Evolutionary conservation across 257 asterid species (phyloP).

Genomic region (Galeopsis tetrahit): DNA sequence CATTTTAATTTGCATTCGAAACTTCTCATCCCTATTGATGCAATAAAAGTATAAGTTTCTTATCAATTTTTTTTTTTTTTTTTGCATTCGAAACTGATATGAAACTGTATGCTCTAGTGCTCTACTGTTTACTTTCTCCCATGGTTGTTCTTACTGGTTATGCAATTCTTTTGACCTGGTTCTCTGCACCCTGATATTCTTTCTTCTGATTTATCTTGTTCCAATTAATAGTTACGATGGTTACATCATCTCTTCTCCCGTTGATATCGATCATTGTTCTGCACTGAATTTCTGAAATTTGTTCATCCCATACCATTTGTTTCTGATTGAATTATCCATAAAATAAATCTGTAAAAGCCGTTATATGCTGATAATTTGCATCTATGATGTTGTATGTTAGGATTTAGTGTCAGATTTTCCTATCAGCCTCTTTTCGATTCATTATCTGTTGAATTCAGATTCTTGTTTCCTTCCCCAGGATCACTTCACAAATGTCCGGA

Average conservation of each 20-base stretch:
- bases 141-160: slow-evolving; percentile 12
- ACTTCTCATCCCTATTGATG: no score
- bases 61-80: no score
- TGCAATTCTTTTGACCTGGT: slow-evolving; percentile 8
- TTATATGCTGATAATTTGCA: slow-evolving; percentile 27
- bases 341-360: neutral
- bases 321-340: slow-evolving; percentile 2
- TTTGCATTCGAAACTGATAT: slow-evolving; percentile 13
- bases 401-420: slow-evolving; percentile 26
- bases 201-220: slow-evolving; percentile 1
- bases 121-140: slow-evolving; percentile 15
- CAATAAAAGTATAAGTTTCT: no score
- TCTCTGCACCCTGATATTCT: slow-evolving; percentile 14
- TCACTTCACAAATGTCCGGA: slow-evolving; percentile 72
- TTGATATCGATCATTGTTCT: slow-evolving; percentile 14
- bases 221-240: neutral
- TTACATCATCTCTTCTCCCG: slow-evolving; percentile 7
- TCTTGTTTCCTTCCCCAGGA: slow-evolving; percentile 60
- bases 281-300: slow-evolving; percentile 19
- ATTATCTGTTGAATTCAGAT: slow-evolving; percentile 24
- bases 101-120: slow-evolving; percentile 17
- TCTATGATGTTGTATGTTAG: slow-evolving; percentile 8
- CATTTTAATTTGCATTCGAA: neutral
- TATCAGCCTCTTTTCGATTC: slow-evolving; percentile 19
- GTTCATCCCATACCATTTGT: slow-evolving; percentile 1